A percentile compares a stretch with the other conserved stretches of the same genome.
Evolutionary conservation across 495 filamentous ascomycete genomes (phyloP).

Genomic region (Lepraria neglecta): DNA sequence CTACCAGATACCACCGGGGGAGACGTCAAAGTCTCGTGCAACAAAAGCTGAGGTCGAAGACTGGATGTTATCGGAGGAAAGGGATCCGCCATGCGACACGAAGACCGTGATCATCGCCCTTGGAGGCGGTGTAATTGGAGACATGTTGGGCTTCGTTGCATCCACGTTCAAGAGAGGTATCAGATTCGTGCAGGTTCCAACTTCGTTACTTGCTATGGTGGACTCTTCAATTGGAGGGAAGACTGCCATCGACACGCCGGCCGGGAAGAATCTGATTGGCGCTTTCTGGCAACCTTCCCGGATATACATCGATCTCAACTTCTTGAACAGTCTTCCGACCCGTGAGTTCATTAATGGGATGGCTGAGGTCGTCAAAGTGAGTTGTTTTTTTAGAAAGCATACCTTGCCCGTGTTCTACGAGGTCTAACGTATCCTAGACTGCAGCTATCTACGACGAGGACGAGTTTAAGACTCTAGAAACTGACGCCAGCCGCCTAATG

Average conservation of each 20-base stretch:
- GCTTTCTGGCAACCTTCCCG: slow-evolving; percentile 93
- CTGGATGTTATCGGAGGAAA: slow-evolving; percentile 84
- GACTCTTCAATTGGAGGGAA: slow-evolving; percentile 98
- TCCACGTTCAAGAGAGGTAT: slow-evolving; percentile 98
- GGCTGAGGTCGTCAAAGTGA: slow-evolving; percentile 88
- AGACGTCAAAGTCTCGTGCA: slow-evolving; percentile 83
- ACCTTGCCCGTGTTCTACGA: not conserved
- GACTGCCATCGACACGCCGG: slow-evolving; percentile 87
- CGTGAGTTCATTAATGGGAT: slow-evolving; percentile 98
- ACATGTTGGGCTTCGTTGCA: slow-evolving; percentile 94
- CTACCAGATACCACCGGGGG: slow-evolving; percentile 82
- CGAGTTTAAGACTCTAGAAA: slow-evolving; percentile 80
- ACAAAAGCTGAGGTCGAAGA: slow-evolving; percentile 95
- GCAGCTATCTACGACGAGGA: slow-evolving; percentile 89
- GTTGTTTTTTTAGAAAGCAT: not conserved
- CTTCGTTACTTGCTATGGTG: slow-evolving; percentile 92
- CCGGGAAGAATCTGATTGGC: slow-evolving; percentile 93
- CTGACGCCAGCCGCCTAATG: slow-evolving; percentile 69
- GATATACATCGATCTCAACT: slow-evolving; percentile 89
- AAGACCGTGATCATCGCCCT: slow-evolving; percentile 93
- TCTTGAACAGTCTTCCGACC: slow-evolving; percentile 83
- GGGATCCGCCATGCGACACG: slow-evolving; percentile 64
- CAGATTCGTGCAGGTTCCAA: slow-evolving; percentile 92
- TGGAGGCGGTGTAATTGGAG: slow-evolving; percentile 96
- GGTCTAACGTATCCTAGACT: slow-evolving; percentile 46